Evolutionary conservation across 2,329 filamentous ascomycete species (phyloP), one percentile per base, ranked within the genome.

Genomic region (Trematosphaeria pertusa): DNA sequence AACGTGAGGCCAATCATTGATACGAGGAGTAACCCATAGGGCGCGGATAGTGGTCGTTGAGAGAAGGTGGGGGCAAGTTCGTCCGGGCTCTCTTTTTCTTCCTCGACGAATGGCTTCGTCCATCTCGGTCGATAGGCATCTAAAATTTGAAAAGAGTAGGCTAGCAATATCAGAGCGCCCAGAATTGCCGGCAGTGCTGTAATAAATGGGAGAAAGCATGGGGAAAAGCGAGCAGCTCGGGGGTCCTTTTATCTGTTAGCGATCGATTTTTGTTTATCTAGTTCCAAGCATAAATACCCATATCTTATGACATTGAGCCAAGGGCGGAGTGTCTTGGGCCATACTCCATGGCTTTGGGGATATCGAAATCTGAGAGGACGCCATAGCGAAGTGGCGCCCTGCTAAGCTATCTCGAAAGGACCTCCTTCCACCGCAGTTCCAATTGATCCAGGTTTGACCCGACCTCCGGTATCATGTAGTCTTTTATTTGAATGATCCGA

Each of bases 81-180:
- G 62, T 68, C 37, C 67, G 53, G 35, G 17, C 46, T 56, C 28
- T 62, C 56, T 40, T 66, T 64, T 9, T 52, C 43, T 50, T 72
- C 68, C 34, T 51, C 47, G 9, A 84, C 66, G 49, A 85, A 84
- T 3, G 79, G 72, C 37, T 60, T 71, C 15, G 73, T 75, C 81
- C 82, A 85, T 67, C 57, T 65, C 24, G 82, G 77, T 32, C 72
- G 68, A 58, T 67, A 69, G 4, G 52, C 43, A n/a, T 60, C 49
- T 3, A 72, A 48, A 3, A 72, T 39, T 20, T 62, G 52, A 3
- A 75, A 28, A 4, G 64, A 54, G 48, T 75, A 71, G 6, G 54
- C 54, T n/a, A 75, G 37, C 2, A 76, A 50, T n/a, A 77, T 52
- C 14, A 73, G 26, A 19, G 58, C 65, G 31, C 64, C 71, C 12